Evolutionary conservation across 1,284 basidiomycete genomes (phyloP), one percentile per base, ranked within the genome.

Genomic region (Trichosporon faecale): DNA sequence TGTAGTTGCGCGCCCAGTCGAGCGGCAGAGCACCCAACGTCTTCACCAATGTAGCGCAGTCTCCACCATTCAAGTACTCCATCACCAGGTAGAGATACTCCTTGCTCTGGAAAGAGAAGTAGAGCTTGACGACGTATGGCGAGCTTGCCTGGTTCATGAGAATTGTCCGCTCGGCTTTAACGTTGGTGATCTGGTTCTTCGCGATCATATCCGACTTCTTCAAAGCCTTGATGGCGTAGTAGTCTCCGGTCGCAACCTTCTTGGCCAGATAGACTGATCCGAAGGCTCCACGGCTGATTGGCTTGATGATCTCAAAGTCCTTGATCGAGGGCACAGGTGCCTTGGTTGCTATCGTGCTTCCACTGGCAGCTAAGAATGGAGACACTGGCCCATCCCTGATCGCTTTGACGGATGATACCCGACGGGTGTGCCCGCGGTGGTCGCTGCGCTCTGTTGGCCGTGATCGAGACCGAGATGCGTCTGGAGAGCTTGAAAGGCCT

Each of bases 181-280:
- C 96, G 80, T 99, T 99, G 68, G 97, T 99, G 83, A 99, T 97
- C 84, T 99, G 97, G 85, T 99, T 99, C 88, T 99, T 99, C 64
- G 97, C 94, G 80, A 99, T 98, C 97, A 99, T 99, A 85, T 99
- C 97, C 31, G 95, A 94, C 86, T 99, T 99, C 85, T 97, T 98
- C 76, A 99, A 85, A 37, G 98, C 95, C 85, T 99, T 99, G 89
- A 99, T 97, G 31, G 97, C 97, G 85, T 91, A 99, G 84, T 98
- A 98, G 84, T 99, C 97, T 67, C 97, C 97, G 0, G 97, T 99
- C 4, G 89, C 91, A 76, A 94, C 95, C 87, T 99, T 99, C 86
- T 96, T 97, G 37, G 97, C 94, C 46, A 99, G 87, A 83, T 97
- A 99, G 64, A 99, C 97, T 16, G 95, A 96, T 14, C 97, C 97